phyloP scores from a whole-genome alignment of 164 flowering plant species.

The Aristolochia californica region DNA sequence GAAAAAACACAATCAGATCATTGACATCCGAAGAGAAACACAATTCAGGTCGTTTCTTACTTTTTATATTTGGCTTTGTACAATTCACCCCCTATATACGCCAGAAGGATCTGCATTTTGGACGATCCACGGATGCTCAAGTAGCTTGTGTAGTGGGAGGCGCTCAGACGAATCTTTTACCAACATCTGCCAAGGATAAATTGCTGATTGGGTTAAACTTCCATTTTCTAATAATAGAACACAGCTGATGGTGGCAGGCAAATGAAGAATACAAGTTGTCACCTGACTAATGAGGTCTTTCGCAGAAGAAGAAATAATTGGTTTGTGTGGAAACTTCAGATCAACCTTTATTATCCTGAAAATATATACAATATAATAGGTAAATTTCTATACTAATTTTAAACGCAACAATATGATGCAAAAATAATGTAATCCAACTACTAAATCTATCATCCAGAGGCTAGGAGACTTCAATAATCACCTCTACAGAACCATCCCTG shows the following conservation, averaged over 20 bases:
- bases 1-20: too few relatives aligned
- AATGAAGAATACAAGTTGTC: neutral
- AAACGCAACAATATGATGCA: too few relatives aligned
- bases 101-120: slow-evolving; percentile 98
- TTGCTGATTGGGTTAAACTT: neutral
- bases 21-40: too few relatives aligned
- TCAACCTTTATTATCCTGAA: slow-evolving; percentile 87
- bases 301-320: slow-evolving; percentile 73
- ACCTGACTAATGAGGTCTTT: slow-evolving; percentile 96
- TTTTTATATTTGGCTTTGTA: too few relatives aligned
- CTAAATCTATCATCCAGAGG: too few relatives aligned
- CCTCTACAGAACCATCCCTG: too few relatives aligned
- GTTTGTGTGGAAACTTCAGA: slow-evolving; percentile 78
- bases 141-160: slow-evolving; percentile 78
- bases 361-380: neutral
- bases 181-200: slow-evolving; percentile 50
- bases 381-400: too few relatives aligned
- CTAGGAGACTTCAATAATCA: too few relatives aligned
- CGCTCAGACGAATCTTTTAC: slow-evolving; percentile 81
- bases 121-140: slow-evolving; percentile 95
- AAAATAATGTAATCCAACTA: too few relatives aligned
- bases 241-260: neutral
- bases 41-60: too few relatives aligned
- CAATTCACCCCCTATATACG: slow-evolving; percentile 29
- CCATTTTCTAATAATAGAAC: neutral